A percentile compares a stretch with the other conserved stretches of the same genome.
Conservation (phyloP, 2,329 filamentous ascomycete genomes). For the Arthrobotrys sphaeroides region DNA sequence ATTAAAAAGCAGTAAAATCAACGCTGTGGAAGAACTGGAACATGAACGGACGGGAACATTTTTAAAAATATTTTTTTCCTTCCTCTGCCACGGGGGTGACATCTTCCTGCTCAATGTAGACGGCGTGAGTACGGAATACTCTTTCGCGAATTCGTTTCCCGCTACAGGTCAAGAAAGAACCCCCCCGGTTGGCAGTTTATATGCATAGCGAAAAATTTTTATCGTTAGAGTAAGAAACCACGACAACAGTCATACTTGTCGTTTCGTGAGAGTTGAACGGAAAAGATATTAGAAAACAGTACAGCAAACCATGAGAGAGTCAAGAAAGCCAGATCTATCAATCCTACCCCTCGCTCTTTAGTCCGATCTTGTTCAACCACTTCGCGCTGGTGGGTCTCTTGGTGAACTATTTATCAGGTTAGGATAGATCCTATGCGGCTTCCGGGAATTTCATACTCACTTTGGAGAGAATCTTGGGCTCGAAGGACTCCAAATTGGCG, state of each 20-base stretch:
- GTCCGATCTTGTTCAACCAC: slow-evolving; percentile 4
- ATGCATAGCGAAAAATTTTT: not conserved
- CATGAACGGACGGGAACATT: not conserved
- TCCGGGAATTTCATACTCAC: slow-evolving; percentile 54
- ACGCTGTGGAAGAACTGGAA: slow-evolving; percentile 2
- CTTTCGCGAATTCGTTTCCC: not conserved
- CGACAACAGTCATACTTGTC: not conserved
- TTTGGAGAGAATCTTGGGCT: slow-evolving; percentile 57
- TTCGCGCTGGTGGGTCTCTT: slow-evolving; percentile 55
- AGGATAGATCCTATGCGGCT: not conserved
- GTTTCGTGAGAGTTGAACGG: slow-evolving; percentile 27
- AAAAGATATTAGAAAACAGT: slow-evolving; percentile 38
- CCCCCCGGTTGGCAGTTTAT: not conserved
- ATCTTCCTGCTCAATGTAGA: not conserved
- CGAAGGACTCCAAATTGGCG: slow-evolving; percentile 60
- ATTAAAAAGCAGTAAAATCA: not conserved
- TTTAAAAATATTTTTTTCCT: slow-evolving; percentile 21
- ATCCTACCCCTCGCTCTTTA: not conserved
- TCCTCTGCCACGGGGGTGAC: not conserved
- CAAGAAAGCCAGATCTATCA: slow-evolving; percentile 14
- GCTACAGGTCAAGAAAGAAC: not conserved
- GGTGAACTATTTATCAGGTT: slow-evolving; percentile 54
- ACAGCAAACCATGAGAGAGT: slow-evolving; percentile 19
- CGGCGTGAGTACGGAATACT: not conserved
- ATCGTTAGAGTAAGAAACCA: not conserved